Evolutionary conservation across 2,329 filamentous ascomycete genomes (phyloP).

Genomic region (Paecilomyces niveus): DNA sequence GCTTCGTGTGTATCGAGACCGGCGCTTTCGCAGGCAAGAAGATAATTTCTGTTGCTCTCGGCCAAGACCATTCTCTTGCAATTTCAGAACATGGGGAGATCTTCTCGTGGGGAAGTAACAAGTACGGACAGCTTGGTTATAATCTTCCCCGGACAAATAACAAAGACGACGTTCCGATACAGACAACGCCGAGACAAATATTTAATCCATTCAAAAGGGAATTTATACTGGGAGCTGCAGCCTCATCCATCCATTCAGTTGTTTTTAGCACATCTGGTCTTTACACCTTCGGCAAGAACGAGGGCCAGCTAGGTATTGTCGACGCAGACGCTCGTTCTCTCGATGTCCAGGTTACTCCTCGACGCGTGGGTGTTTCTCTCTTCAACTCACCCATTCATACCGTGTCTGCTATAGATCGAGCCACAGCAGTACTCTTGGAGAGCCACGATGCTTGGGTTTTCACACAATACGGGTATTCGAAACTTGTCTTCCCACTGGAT

Average conservation of each 20-base stretch:
- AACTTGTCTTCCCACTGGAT: slow-evolving; percentile 74
- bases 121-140: slow-evolving; percentile 80
- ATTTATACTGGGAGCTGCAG: slow-evolving; percentile 69
- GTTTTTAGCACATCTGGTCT: slow-evolving; percentile 74
- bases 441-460: slow-evolving; percentile 90
- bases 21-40: slow-evolving; percentile 66
- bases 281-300: slow-evolving; percentile 92
- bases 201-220: slow-evolving; percentile 90
- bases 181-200: slow-evolving; percentile 74
- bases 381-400: slow-evolving; percentile 66
- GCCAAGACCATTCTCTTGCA: slow-evolving; percentile 85
- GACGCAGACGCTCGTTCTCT: slow-evolving; percentile 91
- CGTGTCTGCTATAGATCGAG: slow-evolving; percentile 82
- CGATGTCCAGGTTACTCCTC: slow-evolving; percentile 71
- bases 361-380: slow-evolving; percentile 81
- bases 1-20: slow-evolving; percentile 73
- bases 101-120: slow-evolving; percentile 91
- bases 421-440: slow-evolving; percentile 76
- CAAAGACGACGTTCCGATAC: slow-evolving; percentile 77
- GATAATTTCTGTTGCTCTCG: slow-evolving; percentile 70
- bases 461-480: slow-evolving; percentile 92
- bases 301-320: slow-evolving; percentile 87
- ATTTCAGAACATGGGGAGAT: slow-evolving; percentile 81
- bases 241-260: slow-evolving; percentile 86
- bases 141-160: slow-evolving; percentile 55